phyloP scores from a whole-genome alignment of 2,329 filamentous ascomycete genomes.

The Venturia carpophila region DNA sequence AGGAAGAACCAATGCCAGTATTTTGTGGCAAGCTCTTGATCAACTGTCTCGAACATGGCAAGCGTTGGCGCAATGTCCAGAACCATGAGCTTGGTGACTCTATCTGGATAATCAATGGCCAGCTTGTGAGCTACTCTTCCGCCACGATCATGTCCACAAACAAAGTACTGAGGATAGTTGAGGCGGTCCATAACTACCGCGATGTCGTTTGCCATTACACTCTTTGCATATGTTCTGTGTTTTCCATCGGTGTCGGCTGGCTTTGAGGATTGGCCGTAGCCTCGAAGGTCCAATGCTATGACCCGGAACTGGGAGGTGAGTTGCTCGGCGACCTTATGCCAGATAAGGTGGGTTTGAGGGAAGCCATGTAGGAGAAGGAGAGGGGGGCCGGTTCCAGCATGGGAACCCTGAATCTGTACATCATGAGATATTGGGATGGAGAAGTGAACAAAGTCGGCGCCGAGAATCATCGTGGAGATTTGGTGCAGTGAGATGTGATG shows the following conservation, averaged over 20 bases:
- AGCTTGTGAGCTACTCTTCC: conserved; percentile 49
- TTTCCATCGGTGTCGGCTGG: conserved; percentile 27
- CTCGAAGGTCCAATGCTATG: conserved; percentile 43
- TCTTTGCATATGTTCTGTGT: conserved; percentile 38
- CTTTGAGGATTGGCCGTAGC: conserved; percentile 46
- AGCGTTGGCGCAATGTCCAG: conserved; percentile 50
- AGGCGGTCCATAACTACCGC: conserved; percentile 40
- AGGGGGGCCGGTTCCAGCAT: conserved; percentile 32
- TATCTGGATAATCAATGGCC: conserved; percentile 39
- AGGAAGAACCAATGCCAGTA: conserved; percentile 56
- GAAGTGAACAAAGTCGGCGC: conserved; percentile 25
- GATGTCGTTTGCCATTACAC: conserved; percentile 43
- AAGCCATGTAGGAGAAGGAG: conserved; percentile 46
- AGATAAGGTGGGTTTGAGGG: conserved; percentile 46
- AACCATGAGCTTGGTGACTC: conserved; percentile 38
- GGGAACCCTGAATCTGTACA: conserved; percentile 40
- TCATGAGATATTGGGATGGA: conserved; percentile 32
- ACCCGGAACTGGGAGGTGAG: conserved; percentile 37
- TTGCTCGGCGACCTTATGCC: conserved; percentile 40
- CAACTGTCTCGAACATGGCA: conserved; percentile 43
- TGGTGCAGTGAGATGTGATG: not conserved
- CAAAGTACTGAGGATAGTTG: conserved; percentile 36
- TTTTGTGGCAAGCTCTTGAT: conserved; percentile 38
- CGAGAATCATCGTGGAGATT: conserved; percentile 14
- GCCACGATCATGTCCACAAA: conserved; percentile 52